A percentile compares a stretch with the other conserved stretches of the same genome.
These are phyloP conservation scores for Aspergillus egyptiacus DNA, from an alignment of 495 filamentous ascomycete genomes.

Conservation along the genomic window DNA sequence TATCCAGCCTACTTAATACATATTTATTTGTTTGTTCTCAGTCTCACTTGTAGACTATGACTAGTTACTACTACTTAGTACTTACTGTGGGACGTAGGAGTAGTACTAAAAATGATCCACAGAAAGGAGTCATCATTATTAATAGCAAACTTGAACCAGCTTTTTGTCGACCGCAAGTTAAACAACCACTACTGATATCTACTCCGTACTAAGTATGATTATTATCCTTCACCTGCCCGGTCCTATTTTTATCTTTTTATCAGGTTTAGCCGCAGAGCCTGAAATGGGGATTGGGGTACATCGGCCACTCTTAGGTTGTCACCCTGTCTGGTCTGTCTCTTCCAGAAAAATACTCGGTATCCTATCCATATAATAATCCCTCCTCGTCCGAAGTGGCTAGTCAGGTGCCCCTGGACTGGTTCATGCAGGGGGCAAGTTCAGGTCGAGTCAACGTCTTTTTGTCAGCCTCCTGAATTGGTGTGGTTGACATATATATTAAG, in stretches of 20 bases:
- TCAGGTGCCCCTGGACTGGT: background rate
- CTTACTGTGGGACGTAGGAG: too few relatives aligned
- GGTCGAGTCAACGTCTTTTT: background rate
- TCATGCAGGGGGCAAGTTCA: constrained; percentile 7
- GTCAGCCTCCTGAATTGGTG: background rate
- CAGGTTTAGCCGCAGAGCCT: constrained; percentile 1
- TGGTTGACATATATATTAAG: background rate
- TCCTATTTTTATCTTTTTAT: constrained; percentile 2
- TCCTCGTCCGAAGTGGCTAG: constrained; percentile 1
- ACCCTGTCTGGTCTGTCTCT: background rate
- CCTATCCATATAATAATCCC: too few relatives aligned
- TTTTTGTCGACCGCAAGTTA: too few relatives aligned
- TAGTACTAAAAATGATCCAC: background rate
- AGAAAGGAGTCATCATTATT: background rate
- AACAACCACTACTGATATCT: background rate
- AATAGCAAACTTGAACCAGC: background rate
- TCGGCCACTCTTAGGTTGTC: background rate
- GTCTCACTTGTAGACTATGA: too few relatives aligned
- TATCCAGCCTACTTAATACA: too few relatives aligned
- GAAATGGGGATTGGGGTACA: too few relatives aligned
- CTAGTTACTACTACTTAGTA: too few relatives aligned
- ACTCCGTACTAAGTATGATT: too few relatives aligned
- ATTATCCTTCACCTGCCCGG: background rate
- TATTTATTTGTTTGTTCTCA: too few relatives aligned
- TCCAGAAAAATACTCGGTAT: background rate